A percentile compares a stretch with the other conserved stretches of the same genome.
phyloP scores from a whole-genome alignment of 495 filamentous ascomycete species.

The Pseudomonodictys pantanalensis region DNA sequence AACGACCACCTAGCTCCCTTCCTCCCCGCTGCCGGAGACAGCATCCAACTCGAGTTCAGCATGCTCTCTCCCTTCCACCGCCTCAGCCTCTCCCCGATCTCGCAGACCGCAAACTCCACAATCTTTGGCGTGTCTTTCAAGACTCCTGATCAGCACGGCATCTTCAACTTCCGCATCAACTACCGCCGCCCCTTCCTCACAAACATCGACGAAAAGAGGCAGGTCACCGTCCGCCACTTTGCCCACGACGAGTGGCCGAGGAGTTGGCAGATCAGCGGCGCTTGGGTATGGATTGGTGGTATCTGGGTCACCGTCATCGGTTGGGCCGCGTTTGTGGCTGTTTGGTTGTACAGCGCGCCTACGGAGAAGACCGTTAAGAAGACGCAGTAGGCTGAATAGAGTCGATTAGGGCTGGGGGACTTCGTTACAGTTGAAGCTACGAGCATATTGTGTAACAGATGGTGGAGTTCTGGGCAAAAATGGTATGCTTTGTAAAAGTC shows the following conservation, averaged over 20 bases:
- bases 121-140: constrained; percentile 73
- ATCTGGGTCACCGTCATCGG: constrained; percentile 78
- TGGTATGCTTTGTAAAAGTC: no score
- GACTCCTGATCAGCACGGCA: constrained; percentile 92
- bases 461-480: no score
- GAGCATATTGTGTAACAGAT: no score
- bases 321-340: constrained; percentile 76
- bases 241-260: constrained; percentile 95
- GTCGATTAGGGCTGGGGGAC: no score
- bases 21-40: constrained; percentile 62
- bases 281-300: constrained; percentile 94
- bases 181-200: constrained; percentile 92
- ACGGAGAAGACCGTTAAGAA: constrained; percentile 58
- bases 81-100: constrained; percentile 62
- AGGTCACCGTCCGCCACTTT: constrained; percentile 90
- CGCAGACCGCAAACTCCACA: constrained; percentile 61
- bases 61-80: constrained; percentile 99
- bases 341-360: constrained; percentile 89
- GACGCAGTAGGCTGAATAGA: constrained; percentile 67
- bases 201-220: constrained; percentile 88
- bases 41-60: constrained; percentile 89
- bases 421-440: no score
- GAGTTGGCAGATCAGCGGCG: constrained; percentile 82
- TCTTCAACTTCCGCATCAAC: constrained; percentile 94
- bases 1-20: constrained; percentile 72